phyloP scores from a whole-genome alignment of 31 red algal species.

The Endocladia muricata region DNA sequence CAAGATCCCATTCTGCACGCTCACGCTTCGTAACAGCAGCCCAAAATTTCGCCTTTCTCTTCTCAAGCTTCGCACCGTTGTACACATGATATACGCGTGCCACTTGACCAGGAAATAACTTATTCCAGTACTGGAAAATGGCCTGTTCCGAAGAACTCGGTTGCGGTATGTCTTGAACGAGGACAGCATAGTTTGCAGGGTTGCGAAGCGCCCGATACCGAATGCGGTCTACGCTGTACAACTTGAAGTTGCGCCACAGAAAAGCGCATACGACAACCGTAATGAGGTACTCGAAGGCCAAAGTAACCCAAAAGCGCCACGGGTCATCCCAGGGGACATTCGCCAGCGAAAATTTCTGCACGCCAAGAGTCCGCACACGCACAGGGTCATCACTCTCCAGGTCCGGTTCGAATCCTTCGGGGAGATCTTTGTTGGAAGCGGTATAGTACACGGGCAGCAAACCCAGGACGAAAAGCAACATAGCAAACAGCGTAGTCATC shows the following conservation, averaged over 20 bases:
- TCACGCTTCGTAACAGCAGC: conserved; percentile 28
- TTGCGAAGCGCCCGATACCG: conserved; percentile 28
- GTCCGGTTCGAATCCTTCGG: too few species aligned
- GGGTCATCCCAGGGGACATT: background rate
- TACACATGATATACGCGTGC: conserved; percentile 18
- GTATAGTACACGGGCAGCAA: conserved; percentile 29
- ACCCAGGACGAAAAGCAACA: background rate
- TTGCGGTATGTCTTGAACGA: conserved; percentile 41
- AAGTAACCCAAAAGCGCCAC: conserved; percentile 32
- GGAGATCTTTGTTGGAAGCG: conserved; percentile 31
- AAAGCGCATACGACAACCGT: background rate
- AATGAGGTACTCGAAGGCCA: conserved; percentile 28
- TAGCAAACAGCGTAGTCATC: conserved; percentile 6
- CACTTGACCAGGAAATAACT: conserved; percentile 36
- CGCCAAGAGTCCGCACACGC: background rate
- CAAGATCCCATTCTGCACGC: conserved; percentile 30
- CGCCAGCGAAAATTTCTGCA: background rate
- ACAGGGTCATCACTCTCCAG: too few species aligned
- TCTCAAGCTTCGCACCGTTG: conserved; percentile 7
- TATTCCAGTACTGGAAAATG: conserved; percentile 39
- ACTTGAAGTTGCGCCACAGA: conserved; percentile 20
- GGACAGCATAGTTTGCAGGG: conserved; percentile 57
- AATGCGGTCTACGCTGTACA: conserved; percentile 16
- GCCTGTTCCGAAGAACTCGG: conserved; percentile 3
- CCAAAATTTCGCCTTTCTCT: conserved; percentile 19